These are phyloP conservation scores for Aristolochia californica DNA, from an alignment of 164 flowering plant genomes.

Conservation along the genomic window DNA sequence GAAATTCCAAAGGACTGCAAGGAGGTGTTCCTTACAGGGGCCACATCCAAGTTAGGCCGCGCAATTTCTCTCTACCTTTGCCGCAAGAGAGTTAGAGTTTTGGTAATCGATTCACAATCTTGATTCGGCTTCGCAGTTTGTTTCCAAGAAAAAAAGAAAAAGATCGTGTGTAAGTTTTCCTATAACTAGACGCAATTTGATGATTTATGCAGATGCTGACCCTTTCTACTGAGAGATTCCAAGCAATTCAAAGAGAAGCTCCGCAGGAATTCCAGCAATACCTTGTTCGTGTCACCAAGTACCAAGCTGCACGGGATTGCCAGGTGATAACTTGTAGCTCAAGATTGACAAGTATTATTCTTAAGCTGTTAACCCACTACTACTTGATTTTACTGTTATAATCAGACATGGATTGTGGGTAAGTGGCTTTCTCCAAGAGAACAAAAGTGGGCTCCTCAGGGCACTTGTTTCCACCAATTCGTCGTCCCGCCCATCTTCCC, in stretches of 20 bases:
- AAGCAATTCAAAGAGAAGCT: constrained; percentile 71
- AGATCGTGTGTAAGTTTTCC: neutral
- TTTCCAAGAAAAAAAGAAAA: neutral
- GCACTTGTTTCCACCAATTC: constrained; percentile 88
- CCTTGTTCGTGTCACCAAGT: constrained; percentile 81
- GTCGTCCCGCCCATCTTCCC: constrained; percentile 76
- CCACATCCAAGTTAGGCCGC: constrained; percentile 96
- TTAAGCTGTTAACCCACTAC: neutral
- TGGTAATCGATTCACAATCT: constrained; percentile 60
- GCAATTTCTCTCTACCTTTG: constrained; percentile 94
- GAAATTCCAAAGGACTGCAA: constrained; percentile 48
- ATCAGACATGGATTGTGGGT: constrained; percentile 87
- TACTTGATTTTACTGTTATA: neutral
- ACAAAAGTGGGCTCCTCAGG: constrained; percentile 80
- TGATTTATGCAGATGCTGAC: constrained; percentile 66
- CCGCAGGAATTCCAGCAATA: constrained; percentile 46
- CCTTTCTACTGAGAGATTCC: constrained; percentile 65
- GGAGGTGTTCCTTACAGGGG: constrained; percentile 84
- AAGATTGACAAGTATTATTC: neutral
- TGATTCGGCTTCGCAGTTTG: too few relatives aligned
- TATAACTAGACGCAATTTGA: neutral
- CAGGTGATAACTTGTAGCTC: constrained; percentile 29
- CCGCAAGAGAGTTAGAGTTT: constrained; percentile 42
- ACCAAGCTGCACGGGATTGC: constrained; percentile 69
- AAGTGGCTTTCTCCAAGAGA: constrained; percentile 72